These are phyloP conservation scores for Limnomonas spitsbergensis DNA, from an alignment of 139 green algal species.

Conservation along the genomic window DNA sequence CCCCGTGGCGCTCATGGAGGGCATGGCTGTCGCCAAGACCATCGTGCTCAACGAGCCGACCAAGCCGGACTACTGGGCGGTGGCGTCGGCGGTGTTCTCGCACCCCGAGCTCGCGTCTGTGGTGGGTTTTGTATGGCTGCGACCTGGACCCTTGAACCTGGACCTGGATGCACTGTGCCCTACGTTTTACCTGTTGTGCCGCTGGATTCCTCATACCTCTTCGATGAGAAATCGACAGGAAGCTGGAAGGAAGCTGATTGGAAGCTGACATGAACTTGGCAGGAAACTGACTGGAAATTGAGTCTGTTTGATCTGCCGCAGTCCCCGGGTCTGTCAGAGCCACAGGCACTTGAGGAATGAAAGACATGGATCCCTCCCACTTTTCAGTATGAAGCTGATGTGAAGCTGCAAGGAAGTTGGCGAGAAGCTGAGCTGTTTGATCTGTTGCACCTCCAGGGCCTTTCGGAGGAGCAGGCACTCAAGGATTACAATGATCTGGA, in stretches of 20 bases:
- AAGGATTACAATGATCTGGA: slow-evolving; percentile 65
- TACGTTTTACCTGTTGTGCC: not conserved
- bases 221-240: no score
- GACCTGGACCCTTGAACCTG: not conserved
- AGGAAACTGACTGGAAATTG: no score
- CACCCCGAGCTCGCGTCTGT: slow-evolving; percentile 87
- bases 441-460: no score
- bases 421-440: no score
- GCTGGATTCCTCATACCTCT: not conserved
- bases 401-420: no score
- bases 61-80: slow-evolving; percentile 77
- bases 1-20: slow-evolving; percentile 41
- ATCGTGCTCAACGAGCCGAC: slow-evolving; percentile 74
- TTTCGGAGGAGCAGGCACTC: slow-evolving; percentile 85
- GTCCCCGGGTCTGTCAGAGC: slow-evolving; percentile 78
- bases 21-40: slow-evolving; percentile 90
- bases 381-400: no score
- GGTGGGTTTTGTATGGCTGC: slow-evolving; percentile 45
- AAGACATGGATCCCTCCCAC: not conserved
- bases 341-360: not conserved
- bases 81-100: slow-evolving; percentile 79
- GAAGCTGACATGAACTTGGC: no score
- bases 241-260: no score
- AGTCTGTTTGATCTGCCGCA: no score
- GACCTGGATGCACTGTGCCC: no score